Base-by-base conservation (phyloP, 2,329 filamentous ascomycete genomes). In the Chaetomiaceae sp. region DNA sequence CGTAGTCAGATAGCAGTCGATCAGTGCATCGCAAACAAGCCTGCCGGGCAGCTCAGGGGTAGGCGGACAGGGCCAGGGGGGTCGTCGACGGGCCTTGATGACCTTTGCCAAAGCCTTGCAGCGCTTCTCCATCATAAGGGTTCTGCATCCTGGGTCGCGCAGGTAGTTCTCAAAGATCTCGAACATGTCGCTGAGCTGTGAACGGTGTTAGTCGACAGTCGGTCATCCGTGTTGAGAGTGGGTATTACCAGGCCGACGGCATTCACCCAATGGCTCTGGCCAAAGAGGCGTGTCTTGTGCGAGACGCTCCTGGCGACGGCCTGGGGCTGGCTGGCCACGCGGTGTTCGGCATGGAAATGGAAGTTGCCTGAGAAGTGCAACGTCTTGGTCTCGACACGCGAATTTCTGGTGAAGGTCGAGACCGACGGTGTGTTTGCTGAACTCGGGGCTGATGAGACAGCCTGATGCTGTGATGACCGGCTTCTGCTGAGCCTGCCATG, bases 191-290 rank as follows among this genome's bases (percentile, higher is more conserved):
- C 64, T 63, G 42, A 76, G 66, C 75, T 76, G 4, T n/a, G 11
- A 22, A 1, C 25, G 6, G 6, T 3, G 19, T 48, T 11, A 37
- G n/a, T 37, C 4, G 29, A 17, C 15, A n/a, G 6, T 25, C 7
- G 15, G 2, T 4, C 4, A 3, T 19, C 17, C 8, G 3, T 31
- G 7, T 19, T 17, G 12, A 12, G 25, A 12, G 19, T 11, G 15
- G 27, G 27, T 20, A 72, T 63, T 61, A 81, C 78, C 40, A 79
- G 57, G 0, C 68, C 60, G 11, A 78, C 64, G 2, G 70, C 71
- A 54, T 76, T 79, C n/a, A 81, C 72, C 75, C 78, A 83, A 60
- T 82, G 78, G 27, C 77, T 81, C 60, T 75, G 75, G 1, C 81
- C 81, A 60, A 82, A 80, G 1, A 83, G 62, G 0, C 80, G 72